phyloP scores from a whole-genome alignment of 177 flowering plant genomes.

The Tripterygium wilfordii region DNA sequence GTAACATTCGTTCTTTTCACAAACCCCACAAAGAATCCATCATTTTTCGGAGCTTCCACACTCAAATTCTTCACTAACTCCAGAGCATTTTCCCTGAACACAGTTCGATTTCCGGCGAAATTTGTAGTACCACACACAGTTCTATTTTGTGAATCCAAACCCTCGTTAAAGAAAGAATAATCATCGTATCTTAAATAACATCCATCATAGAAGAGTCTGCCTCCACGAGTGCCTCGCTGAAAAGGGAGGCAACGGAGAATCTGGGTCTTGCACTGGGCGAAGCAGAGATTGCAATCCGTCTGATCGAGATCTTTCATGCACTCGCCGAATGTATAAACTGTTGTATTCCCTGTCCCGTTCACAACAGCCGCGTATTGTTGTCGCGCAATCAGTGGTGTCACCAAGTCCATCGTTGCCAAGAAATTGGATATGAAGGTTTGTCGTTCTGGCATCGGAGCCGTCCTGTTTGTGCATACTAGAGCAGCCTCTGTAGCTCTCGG shows the following conservation, averaged over 20 bases:
- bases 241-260: conserved; percentile 66
- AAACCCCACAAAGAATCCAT: conserved; percentile 43
- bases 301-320: conserved; percentile 60
- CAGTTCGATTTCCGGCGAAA: conserved; percentile 20
- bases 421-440: conserved; percentile 38
- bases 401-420: conserved; percentile 35
- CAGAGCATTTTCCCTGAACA: conserved; percentile 19
- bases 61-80: conserved; percentile 46
- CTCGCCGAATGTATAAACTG: conserved; percentile 59
- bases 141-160: conserved; percentile 25
- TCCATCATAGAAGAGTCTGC: conserved; percentile 60
- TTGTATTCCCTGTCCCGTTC: conserved; percentile 39
- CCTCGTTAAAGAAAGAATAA: conserved; percentile 47
- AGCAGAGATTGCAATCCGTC: conserved; percentile 64
- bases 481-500: conserved; percentile 58
- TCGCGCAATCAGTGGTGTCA: conserved; percentile 34
- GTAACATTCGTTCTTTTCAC: conserved; percentile 30
- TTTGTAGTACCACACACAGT: conserved; percentile 35
- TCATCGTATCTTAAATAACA: conserved; percentile 74
- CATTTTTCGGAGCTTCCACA: conserved; percentile 33
- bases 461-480: conserved; percentile 47
- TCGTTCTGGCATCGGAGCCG: conserved; percentile 29
- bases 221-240: conserved; percentile 38
- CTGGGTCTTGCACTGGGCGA: conserved; percentile 55
- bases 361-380: conserved; percentile 28